Evolutionary conservation across 768 basidiomycete genomes (phyloP).

Genomic region (Boletus edulis): DNA sequence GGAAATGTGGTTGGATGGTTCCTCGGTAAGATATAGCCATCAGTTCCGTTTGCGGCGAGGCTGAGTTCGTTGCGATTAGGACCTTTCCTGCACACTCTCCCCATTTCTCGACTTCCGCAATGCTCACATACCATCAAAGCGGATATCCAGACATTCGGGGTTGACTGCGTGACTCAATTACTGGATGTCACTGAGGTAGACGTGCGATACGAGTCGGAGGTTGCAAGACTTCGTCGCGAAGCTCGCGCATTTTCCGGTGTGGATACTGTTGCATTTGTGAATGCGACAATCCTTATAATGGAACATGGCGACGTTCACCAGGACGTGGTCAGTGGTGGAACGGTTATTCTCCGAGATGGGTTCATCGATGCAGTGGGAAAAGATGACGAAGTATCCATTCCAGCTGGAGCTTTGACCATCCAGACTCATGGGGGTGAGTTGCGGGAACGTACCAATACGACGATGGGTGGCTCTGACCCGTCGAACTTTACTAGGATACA

Average conservation of each 20-base stretch:
- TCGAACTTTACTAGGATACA: constrained; percentile 42
- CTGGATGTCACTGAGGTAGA: constrained; percentile 58
- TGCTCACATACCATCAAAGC: constrained; percentile 48
- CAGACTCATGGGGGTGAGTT: constrained; percentile 60
- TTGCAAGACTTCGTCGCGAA: constrained; percentile 55
- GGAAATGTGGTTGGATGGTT: constrained; percentile 72
- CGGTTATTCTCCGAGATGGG: constrained; percentile 54
- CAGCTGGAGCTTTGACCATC: constrained; percentile 43
- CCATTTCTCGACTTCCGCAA: constrained; percentile 47
- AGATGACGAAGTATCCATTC: constrained; percentile 31
- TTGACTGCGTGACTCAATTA: constrained; percentile 55
- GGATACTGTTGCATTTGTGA: constrained; percentile 56
- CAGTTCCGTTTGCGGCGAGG: background rate
- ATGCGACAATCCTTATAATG: constrained; percentile 74
- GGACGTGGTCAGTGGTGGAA: constrained; percentile 54
- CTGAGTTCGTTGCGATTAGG: constrained; percentile 10
- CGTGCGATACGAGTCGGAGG: constrained; percentile 60
- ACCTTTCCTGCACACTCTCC: constrained; percentile 47
- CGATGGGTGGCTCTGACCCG: background rate
- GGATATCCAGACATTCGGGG: constrained; percentile 57
- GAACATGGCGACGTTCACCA: constrained; percentile 44
- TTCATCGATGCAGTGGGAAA: constrained; percentile 51
- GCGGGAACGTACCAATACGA: background rate
- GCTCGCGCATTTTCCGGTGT: constrained; percentile 28
- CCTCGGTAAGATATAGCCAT: constrained; percentile 47